Percentiles rank a stretch among this genome's conserved stretches.
Evolutionary conservation across 371 early-diverging fungal species (phyloP).

Genomic region (Apophysomyces ossiformis): DNA sequence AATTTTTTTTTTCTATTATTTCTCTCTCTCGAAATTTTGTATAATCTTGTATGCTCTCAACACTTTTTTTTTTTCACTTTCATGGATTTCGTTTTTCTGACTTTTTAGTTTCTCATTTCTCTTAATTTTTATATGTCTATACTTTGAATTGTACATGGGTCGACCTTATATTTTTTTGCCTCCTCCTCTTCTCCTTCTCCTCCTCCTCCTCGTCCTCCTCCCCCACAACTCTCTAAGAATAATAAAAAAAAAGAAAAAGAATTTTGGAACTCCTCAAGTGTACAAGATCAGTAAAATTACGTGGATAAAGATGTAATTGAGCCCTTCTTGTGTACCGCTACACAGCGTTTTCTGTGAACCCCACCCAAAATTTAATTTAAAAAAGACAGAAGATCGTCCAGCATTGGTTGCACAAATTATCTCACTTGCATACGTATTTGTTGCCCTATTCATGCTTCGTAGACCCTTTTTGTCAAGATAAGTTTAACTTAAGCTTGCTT

Average conservation of each 20-base stretch:
- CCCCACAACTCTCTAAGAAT: not conserved
- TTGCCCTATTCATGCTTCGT: not conserved
- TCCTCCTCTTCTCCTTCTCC: not conserved
- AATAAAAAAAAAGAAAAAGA: not conserved
- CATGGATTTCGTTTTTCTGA: not conserved
- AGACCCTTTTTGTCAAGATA: not conserved
- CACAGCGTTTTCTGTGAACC: slow-evolving; percentile 5
- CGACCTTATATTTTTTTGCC: not conserved
- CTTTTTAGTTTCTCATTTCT: not conserved
- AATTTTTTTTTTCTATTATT: not conserved
- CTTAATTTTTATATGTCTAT: not conserved
- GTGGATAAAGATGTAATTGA: not conserved
- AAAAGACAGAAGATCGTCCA: slow-evolving; percentile 4
- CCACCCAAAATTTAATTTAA: not conserved
- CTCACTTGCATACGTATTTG: not conserved
- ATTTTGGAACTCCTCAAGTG: not conserved
- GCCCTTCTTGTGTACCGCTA: slow-evolving; percentile 4
- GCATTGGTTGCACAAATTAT: not conserved
- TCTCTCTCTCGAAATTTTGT: not conserved
- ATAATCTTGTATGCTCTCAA: not conserved
- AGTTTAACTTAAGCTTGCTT: not conserved
- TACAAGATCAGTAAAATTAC: not conserved
- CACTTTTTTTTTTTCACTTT: not conserved
- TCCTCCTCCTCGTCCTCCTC: too few relatives aligned
- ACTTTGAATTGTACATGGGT: slow-evolving; percentile 5